Evolutionary conservation across 352 stramenopile species (phyloP).

Genomic region (Globisporangium sylvaticum): DNA sequence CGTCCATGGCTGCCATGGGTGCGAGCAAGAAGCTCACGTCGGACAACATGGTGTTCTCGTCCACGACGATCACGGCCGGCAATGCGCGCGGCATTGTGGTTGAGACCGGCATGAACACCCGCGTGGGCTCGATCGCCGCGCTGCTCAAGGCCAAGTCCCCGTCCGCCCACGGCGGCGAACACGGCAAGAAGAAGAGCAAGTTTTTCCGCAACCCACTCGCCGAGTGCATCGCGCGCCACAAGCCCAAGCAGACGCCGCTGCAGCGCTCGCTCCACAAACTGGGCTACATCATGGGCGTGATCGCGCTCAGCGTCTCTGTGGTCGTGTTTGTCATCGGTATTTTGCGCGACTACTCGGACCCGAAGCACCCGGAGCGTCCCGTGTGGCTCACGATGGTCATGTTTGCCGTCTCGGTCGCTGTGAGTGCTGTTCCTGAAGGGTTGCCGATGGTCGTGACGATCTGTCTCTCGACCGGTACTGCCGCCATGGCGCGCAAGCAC

Average conservation of each 20-base stretch:
- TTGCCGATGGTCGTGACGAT: slow-evolving; percentile 83
- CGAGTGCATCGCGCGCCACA: slow-evolving; percentile 55
- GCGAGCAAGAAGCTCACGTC: slow-evolving; percentile 46
- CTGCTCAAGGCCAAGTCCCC: slow-evolving; percentile 46
- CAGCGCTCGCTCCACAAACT: slow-evolving; percentile 93
- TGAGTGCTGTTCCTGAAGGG: slow-evolving; percentile 77
- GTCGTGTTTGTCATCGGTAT: slow-evolving; percentile 91
- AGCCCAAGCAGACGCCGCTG: slow-evolving; percentile 84
- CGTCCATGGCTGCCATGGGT: slow-evolving; percentile 21
- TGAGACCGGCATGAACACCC: slow-evolving; percentile 69
- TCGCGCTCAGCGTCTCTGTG: slow-evolving; percentile 74
- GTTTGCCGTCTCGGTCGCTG: slow-evolving; percentile 86
- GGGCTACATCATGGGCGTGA: slow-evolving; percentile 87
- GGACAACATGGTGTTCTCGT: slow-evolving; percentile 93
- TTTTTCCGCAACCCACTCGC: slow-evolving; percentile 39
- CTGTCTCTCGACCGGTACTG: slow-evolving; percentile 65
- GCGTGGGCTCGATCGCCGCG: slow-evolving; percentile 63
- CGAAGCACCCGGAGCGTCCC: slow-evolving; percentile 66
- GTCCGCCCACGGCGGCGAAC: neutral
- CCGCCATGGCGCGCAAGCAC: slow-evolving; percentile 73
- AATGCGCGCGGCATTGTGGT: slow-evolving; percentile 69
- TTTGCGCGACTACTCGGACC: slow-evolving; percentile 43
- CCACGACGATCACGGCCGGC: slow-evolving; percentile 75
- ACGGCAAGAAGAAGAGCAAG: slow-evolving; percentile 25
- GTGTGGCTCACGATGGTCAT: slow-evolving; percentile 93